Evolutionary conservation across 1,284 basidiomycete species (phyloP).

Genomic region (Irpex sp.): DNA sequence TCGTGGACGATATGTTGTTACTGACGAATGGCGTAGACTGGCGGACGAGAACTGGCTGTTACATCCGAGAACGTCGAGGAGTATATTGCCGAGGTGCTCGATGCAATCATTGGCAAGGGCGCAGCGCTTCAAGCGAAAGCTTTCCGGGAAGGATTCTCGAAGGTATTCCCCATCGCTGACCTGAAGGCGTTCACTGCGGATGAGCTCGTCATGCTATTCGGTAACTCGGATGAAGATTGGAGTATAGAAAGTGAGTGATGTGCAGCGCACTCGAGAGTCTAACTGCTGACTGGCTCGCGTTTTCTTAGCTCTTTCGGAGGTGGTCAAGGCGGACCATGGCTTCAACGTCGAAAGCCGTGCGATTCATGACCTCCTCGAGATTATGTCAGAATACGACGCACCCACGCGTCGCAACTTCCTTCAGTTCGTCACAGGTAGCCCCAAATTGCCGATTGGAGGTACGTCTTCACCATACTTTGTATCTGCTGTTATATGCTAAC

Average conservation of each 20-base stretch:
- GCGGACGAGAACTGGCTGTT: slow-evolving; percentile 76
- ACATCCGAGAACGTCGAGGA: slow-evolving; percentile 84
- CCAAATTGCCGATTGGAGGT: slow-evolving; percentile 91
- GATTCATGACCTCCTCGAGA: slow-evolving; percentile 81
- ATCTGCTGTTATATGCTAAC: not conserved
- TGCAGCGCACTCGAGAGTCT: too few species aligned
- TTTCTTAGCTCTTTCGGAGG: slow-evolving; percentile 72
- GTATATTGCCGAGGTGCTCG: slow-evolving; percentile 79
- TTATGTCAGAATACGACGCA: slow-evolving; percentile 79
- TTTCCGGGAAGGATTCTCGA: slow-evolving; percentile 87
- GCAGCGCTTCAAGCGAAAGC: slow-evolving; percentile 73
- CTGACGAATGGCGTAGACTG: slow-evolving; percentile 40
- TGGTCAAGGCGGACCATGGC: slow-evolving; percentile 96
- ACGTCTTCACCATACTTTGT: slow-evolving; percentile 18
- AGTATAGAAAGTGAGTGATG: slow-evolving; percentile 70
- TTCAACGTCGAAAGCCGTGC: slow-evolving; percentile 92
- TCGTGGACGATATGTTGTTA: slow-evolving; percentile 1
- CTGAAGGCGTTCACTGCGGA: slow-evolving; percentile 90
- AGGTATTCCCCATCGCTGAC: slow-evolving; percentile 90
- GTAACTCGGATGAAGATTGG: slow-evolving; percentile 96
- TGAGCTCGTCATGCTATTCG: slow-evolving; percentile 90
- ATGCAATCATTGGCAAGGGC: slow-evolving; percentile 78
- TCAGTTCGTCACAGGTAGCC: slow-evolving; percentile 97
- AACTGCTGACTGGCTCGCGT: too few species aligned
- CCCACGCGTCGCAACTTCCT: slow-evolving; percentile 81